Evolutionary conservation across 2,329 filamentous ascomycete genomes (phyloP).

Genomic region (Epichloe uncinata): DNA sequence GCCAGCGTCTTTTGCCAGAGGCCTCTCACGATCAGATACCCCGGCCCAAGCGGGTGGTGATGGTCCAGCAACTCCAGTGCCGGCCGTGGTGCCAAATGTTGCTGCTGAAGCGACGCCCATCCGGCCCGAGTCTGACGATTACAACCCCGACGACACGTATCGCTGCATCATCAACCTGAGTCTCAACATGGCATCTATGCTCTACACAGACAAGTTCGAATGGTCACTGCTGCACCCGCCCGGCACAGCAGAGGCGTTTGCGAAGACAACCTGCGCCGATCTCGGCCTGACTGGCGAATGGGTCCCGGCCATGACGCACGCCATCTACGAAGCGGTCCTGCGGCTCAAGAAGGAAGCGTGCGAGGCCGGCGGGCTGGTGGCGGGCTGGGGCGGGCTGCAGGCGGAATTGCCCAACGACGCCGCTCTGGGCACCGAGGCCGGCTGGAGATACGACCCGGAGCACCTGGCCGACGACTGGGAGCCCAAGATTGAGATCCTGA

Average conservation of each 20-base stretch:
- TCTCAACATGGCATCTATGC: constrained; percentile 78
- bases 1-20: constrained; percentile 20
- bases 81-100: constrained; percentile 36
- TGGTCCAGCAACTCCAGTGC: constrained; percentile 31
- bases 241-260: constrained; percentile 84
- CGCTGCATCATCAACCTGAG: constrained; percentile 84
- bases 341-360: constrained; percentile 93
- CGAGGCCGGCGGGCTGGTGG: constrained; percentile 78
- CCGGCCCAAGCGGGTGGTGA: constrained; percentile 35
- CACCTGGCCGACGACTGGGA: constrained; percentile 76
- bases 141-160: constrained; percentile 89
- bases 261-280: constrained; percentile 84
- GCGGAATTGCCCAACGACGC: constrained; percentile 79
- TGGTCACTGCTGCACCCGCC: constrained; percentile 91
- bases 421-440: constrained; percentile 66
- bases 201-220: constrained; percentile 96
- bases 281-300: constrained; percentile 83
- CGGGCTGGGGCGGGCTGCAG: constrained; percentile 46
- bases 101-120: constrained; percentile 57
- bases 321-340: constrained; percentile 89
- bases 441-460: constrained; percentile 93
- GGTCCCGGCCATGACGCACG: constrained; percentile 87
- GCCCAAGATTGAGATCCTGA: constrained; percentile 66
- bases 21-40: constrained; percentile 39
- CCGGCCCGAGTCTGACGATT: constrained; percentile 49